Base-by-base conservation (phyloP, 2,329 filamentous ascomycete species). In the Alternaria consortialis region DNA sequence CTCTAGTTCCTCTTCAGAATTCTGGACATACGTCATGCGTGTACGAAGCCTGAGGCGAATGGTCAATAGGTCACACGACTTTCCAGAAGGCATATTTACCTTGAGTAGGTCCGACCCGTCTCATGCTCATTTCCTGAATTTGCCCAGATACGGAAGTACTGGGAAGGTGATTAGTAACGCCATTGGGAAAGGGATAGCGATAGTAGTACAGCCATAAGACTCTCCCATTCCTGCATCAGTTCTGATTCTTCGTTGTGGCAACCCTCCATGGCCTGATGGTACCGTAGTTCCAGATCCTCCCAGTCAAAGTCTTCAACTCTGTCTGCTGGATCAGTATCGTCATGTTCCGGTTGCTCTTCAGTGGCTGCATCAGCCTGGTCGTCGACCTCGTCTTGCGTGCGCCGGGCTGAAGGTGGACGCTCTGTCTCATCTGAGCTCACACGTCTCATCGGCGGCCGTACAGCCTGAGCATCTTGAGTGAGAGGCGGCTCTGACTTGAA, bases 111-210 rank as follows among this genome's bases (percentile, higher is more conserved):
- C 57, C 94, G 87, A 60, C 90, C 89, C 56, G 91, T 88, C 76
- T 97, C 94, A 63, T 92, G 88, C 11, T 84, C 80, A 32, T 88
- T 85, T 1, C 91, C 90, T 12, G 91, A 87, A 20, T 89, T 84
- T 25, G 91, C 91, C 93, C 94, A 97, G 36, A 89, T 81, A 59
- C 85, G 85, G 77, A 97, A 97, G 75, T 91, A 91, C 92, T 96
- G 66, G 9, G n/a, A 2, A 23, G n/a, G 2, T 11, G 17, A 54
- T 71, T 55, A 74, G 68, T 27, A 40, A 51, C 27, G 2, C 8
- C 11, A 15, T 20, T 23, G 44, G 36, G 7, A 3, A 17, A 8
- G n/a, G 23, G 1, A n/a, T 8, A 39, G 15, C 8, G 29, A 15
- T 13, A 34, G 43, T 37, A 58, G 39, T 75, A 81, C 79, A 65